Evolutionary conservation across 768 basidiomycete species (phyloP), one percentile per base, ranked within the genome.

Genomic region (Megacollybia marginata): DNA sequence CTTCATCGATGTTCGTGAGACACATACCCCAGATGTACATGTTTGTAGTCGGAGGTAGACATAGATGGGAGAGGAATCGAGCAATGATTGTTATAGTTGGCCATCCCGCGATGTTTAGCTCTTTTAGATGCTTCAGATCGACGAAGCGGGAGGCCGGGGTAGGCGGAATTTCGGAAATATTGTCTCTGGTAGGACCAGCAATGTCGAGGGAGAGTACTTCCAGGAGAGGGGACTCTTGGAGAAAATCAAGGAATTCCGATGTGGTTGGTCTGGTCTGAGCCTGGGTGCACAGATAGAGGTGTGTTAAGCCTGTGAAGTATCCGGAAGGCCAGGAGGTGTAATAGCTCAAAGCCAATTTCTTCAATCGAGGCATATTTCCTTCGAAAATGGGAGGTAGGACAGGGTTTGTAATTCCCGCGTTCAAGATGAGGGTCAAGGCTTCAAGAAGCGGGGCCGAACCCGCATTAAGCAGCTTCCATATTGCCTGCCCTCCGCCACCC

Each of bases 1-100:
- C 32, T 20, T 43, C 32, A 9, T 33, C 47, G 11, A 19, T n/a
- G 15, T 48, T 32, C n/a, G 35, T 42, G 18, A 42, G 23, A 15
- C 33, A 23, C 43, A n/a, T 44, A 18, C 58, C 58, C 58, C 58
- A 59, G 28, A 59, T 44, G 43, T 59, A 57, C 52, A 57, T 36
- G 10, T 46, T 45, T 6, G 54, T 49, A 13, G 36, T 51, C 15
- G 48, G 36, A 8, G 55, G 50, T n/a, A 57, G 47, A 12, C 40
- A 32, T 2, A 59, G 43, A 47, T 57, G 56, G 10, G 54, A 54
- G 4, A 59, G 43, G 18, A 59, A 57, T 34, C 58, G 52, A 13
- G 54, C 28, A 47, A 59, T 49, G 20, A 40, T 38, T 13, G 45
- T 34, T 32, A 52, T 48, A 8, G 52, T 49, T n/a, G 53, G 47